Conservation (phyloP, 495 filamentous ascomycete species). For the Tuber indicum region DNA sequence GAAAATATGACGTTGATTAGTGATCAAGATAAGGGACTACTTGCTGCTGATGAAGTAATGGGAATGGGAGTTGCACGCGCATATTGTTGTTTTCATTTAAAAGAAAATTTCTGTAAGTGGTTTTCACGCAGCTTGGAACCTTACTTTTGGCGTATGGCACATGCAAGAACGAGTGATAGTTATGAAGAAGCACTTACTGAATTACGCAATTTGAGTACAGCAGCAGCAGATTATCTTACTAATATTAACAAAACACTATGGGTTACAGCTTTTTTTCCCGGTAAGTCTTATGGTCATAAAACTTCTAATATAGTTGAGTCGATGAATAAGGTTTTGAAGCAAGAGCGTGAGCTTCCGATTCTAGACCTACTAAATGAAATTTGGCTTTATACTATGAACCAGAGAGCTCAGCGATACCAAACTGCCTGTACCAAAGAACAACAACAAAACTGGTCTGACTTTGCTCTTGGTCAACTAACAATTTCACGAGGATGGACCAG, state of each 20-base stretch:
- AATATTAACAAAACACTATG: constrained; percentile 9
- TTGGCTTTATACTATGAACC: constrained; percentile 7
- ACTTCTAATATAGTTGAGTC: constrained; percentile 15
- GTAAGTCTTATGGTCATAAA: constrained; percentile 7
- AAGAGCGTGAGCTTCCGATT: background rate
- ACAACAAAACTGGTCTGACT: too few species aligned
- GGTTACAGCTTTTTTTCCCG: constrained; percentile 6
- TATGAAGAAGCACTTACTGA: background rate
- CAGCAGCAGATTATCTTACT: background rate
- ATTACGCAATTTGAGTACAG: background rate
- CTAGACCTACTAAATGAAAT: constrained; percentile 7
- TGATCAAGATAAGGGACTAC: constrained; percentile 6
- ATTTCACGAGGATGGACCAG: too few species aligned
- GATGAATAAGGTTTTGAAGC: constrained; percentile 1
- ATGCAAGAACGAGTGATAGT: background rate
- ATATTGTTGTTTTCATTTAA: constrained; percentile 11
- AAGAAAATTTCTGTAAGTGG: background rate
- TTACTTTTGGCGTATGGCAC: too few species aligned
- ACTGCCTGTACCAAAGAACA: too few species aligned
- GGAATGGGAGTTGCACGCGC: background rate
- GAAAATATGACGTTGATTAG: constrained; percentile 6
- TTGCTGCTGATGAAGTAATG: constrained; percentile 8
- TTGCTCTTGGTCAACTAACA: too few species aligned
- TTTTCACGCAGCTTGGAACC: too few species aligned
- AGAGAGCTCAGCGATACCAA: background rate